phyloP scores from a whole-genome alignment of 352 stramenopile species.

The Thalassiosira gravida region DNA sequence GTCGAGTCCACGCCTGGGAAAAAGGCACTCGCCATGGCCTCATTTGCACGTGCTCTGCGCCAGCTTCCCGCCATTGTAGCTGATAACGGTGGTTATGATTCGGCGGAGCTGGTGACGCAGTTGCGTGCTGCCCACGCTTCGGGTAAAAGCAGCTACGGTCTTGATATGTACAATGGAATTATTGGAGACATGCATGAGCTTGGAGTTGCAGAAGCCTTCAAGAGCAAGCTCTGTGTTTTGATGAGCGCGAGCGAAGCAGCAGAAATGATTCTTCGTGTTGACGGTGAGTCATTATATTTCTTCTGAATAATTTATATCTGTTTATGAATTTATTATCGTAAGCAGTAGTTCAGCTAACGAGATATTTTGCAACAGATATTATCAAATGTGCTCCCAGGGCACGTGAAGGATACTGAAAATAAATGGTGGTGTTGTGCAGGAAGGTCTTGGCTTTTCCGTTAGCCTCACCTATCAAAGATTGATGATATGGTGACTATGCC shows the following conservation, averaged over 20 bases:
- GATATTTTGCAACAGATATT: no score
- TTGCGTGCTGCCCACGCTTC: conserved; percentile 92
- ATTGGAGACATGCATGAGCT: conserved; percentile 96
- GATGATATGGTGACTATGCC: no score
- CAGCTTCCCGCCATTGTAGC: conserved; percentile 97
- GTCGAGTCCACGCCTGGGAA: conserved; percentile 94
- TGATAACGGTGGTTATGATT: conserved; percentile 98
- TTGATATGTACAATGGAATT: conserved; percentile 95
- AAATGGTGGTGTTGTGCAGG: no score
- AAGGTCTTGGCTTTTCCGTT: no score
- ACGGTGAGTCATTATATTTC: no score
- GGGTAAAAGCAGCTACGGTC: conserved; percentile 91
- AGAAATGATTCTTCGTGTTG: conserved; percentile 99
- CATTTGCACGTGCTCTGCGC: conserved; percentile 94
- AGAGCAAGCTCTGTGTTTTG: conserved; percentile 96
- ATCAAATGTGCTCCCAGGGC: no score
- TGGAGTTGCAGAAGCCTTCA: conserved; percentile 94
- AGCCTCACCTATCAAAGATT: no score
- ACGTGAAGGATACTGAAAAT: no score
- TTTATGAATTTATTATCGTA: no score
- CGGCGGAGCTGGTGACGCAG: conserved; percentile 95
- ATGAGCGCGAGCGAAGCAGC: conserved; percentile 96
- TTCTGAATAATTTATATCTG: no score
- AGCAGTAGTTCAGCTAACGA: no score
- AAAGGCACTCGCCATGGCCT: conserved; percentile 97